A percentile compares a stretch with the other conserved stretches of the same genome.
Conservation (phyloP, 306 rosid genomes). For the Trifolium pratense region DNA sequence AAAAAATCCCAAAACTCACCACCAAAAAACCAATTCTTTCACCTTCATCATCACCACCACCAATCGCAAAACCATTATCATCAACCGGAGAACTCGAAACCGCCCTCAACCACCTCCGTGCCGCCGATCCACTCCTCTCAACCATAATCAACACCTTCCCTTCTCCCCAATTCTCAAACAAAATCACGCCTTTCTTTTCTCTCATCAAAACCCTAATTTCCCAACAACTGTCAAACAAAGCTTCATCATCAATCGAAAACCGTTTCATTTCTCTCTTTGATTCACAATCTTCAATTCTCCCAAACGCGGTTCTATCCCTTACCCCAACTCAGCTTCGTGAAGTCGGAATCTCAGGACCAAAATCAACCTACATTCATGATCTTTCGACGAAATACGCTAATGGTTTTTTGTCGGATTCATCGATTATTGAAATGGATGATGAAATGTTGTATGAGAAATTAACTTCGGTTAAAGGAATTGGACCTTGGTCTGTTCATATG, state of each 20-base stretch:
- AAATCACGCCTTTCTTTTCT: constrained; percentile 58
- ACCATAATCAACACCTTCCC: constrained; percentile 53
- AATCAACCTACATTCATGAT: constrained; percentile 75
- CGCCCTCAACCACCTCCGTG: constrained; percentile 68
- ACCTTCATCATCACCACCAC: not conserved
- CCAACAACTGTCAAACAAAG: constrained; percentile 78
- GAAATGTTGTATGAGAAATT: constrained; percentile 52
- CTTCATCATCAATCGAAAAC: constrained; percentile 62
- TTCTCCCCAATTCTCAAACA: constrained; percentile 42
- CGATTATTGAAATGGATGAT: constrained; percentile 73
- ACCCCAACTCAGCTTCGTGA: constrained; percentile 54
- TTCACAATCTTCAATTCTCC: constrained; percentile 49
- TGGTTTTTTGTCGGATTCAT: constrained; percentile 61
- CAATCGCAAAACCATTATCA: constrained; percentile 45
- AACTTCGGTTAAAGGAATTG: constrained; percentile 73
- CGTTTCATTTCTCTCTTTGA: constrained; percentile 65
- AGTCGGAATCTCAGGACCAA: constrained; percentile 73
- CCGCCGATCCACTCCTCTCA: constrained; percentile 54
- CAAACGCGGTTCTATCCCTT: constrained; percentile 54
- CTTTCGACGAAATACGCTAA: constrained; percentile 56
- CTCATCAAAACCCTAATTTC: constrained; percentile 64
- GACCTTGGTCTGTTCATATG: constrained; percentile 92
- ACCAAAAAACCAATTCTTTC: not conserved
- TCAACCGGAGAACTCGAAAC: constrained; percentile 49
- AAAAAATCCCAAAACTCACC: constrained; percentile 52